phyloP scores from a whole-genome alignment of 331 rosid species.

The Ulmus americana region DNA sequence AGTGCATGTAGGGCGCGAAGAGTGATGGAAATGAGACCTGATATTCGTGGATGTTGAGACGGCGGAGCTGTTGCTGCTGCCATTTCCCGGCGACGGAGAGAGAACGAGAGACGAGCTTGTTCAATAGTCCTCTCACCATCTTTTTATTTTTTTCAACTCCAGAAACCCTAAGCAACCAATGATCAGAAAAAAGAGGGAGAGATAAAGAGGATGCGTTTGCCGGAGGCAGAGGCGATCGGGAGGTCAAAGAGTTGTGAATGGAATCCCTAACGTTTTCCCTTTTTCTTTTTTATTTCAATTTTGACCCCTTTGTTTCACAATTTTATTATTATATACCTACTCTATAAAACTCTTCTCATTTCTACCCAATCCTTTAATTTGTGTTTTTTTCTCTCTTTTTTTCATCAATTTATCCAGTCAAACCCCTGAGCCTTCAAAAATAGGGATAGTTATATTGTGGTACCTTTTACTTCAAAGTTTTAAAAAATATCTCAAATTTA shows the following conservation, averaged over 20 bases:
- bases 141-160: constrained; percentile 26
- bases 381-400: too few species aligned
- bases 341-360: neutral
- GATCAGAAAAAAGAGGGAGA: neutral
- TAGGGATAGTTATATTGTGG: too few species aligned
- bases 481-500: too few species aligned
- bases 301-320: constrained; percentile 4
- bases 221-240: constrained; percentile 30
- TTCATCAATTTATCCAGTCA: too few species aligned
- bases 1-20: neutral
- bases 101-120: constrained; percentile 74
- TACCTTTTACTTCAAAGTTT: too few species aligned
- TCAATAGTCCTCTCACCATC: constrained; percentile 80
- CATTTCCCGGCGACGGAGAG: constrained; percentile 87
- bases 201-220: constrained; percentile 20
- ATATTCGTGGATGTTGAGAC: constrained; percentile 93
- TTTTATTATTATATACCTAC: neutral
- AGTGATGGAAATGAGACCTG: constrained; percentile 43
- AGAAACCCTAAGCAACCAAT: constrained; percentile 12
- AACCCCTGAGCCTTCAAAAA: too few species aligned
- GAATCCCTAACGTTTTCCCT: constrained; percentile 24
- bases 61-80: constrained; percentile 98
- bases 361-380: neutral
- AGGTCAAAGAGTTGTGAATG: constrained; percentile 9
- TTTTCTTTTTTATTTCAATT: neutral